A percentile compares a stretch with the other conserved stretches of the same genome.
phyloP scores from a whole-genome alignment of 164 flowering plant genomes.

The Berberis vulgaris region DNA sequence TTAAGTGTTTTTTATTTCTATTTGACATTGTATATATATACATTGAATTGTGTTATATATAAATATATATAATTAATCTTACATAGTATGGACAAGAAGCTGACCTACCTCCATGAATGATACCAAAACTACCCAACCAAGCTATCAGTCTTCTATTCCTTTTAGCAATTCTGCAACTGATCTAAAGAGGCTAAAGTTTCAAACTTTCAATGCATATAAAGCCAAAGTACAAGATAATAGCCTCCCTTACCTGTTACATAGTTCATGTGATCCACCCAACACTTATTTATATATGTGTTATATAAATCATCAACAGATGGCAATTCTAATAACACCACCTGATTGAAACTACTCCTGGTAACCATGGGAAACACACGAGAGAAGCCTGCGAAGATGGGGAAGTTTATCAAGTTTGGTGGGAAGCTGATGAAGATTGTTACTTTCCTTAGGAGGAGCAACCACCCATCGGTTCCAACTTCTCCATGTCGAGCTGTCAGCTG shows the following conservation, averaged over 20 bases:
- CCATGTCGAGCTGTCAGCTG: constrained; percentile 16
- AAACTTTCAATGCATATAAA: too few species aligned
- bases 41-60: too few species aligned
- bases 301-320: not conserved
- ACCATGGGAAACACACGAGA: constrained; percentile 12
- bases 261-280: constrained; percentile 12
- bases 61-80: too few species aligned
- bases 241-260: constrained; percentile 1
- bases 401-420: constrained; percentile 17
- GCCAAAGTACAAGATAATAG: too few species aligned
- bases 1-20: too few species aligned
- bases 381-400: constrained; percentile 13
- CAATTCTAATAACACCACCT: not conserved
- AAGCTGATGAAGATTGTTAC: constrained; percentile 18
- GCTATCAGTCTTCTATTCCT: too few species aligned
- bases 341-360: not conserved
- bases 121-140: too few species aligned
- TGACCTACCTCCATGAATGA: too few species aligned
- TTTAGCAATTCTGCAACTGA: too few species aligned
- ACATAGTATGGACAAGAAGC: too few species aligned
- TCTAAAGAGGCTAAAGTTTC: too few species aligned
- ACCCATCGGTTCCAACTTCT: not conserved
- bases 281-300: not conserved
- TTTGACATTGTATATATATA: too few species aligned
- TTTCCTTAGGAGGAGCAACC: not conserved